These are phyloP conservation scores for Epichloe amarillans DNA, from an alignment of 2,329 filamentous ascomycete species.

Conservation along the genomic window DNA sequence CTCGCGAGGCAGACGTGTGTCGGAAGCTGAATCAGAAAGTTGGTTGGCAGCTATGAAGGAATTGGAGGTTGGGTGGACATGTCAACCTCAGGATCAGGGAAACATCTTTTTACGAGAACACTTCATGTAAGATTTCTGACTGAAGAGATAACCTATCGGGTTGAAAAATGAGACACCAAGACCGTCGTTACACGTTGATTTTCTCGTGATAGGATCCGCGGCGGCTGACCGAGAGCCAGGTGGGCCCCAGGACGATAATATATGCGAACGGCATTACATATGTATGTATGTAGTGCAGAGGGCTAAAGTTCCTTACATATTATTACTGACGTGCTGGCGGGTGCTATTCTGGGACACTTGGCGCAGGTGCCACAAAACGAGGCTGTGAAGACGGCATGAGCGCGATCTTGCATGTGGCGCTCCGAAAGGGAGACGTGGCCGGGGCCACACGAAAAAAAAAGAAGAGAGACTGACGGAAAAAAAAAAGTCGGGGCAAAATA, in stretches of 20 bases:
- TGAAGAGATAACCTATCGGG: too few species aligned
- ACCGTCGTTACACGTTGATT: too few species aligned
- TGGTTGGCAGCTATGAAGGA: background rate
- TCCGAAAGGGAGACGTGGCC: background rate
- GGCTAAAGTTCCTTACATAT: too few species aligned
- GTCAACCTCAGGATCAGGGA: too few species aligned
- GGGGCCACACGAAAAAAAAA: background rate
- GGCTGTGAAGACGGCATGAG: background rate
- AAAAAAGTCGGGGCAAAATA: background rate
- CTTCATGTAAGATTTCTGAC: background rate
- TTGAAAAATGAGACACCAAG: too few species aligned
- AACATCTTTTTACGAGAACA: background rate
- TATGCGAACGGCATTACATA: too few species aligned
- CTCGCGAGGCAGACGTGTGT: too few species aligned
- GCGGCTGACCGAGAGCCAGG: too few species aligned
- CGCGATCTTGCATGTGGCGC: background rate
- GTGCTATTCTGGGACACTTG: background rate
- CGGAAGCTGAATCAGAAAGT: too few species aligned
- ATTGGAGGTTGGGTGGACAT: background rate
- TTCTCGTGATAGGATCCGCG: too few species aligned
- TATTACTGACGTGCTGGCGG: background rate
- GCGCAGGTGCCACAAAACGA: background rate
- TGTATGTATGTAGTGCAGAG: too few species aligned
- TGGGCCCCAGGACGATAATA: too few species aligned
- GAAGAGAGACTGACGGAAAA: background rate